Conservation (phyloP, 2,329 filamentous ascomycete genomes). For the Pyrenochaeta sp. region DNA sequence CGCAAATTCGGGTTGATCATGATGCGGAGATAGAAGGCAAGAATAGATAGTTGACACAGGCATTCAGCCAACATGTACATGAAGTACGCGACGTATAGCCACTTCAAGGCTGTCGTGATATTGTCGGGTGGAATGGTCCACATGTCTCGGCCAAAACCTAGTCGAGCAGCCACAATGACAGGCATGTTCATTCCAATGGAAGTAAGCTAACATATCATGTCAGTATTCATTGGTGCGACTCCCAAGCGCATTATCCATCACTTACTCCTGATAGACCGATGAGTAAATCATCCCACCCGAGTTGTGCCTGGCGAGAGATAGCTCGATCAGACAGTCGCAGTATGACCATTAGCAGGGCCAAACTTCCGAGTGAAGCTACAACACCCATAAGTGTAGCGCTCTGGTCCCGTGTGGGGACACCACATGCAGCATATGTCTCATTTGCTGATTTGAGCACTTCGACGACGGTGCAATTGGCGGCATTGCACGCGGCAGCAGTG, state of each 20-base stretch:
- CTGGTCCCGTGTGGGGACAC: conserved; percentile 30
- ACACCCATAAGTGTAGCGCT: conserved; percentile 26
- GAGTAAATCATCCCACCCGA: conserved; percentile 42
- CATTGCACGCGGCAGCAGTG: conserved; percentile 30
- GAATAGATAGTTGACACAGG: conserved; percentile 40
- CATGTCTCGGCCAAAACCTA: conserved; percentile 41
- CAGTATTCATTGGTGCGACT: conserved; percentile 9
- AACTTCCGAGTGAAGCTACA: conserved; percentile 25
- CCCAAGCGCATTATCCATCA: background rate
- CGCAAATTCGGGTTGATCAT: conserved; percentile 28
- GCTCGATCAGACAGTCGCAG: conserved; percentile 34
- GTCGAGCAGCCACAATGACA: conserved; percentile 31
- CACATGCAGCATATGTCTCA: conserved; percentile 36
- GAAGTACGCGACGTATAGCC: conserved; percentile 39
- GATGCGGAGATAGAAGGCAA: conserved; percentile 43
- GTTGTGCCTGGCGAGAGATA: conserved; percentile 26
- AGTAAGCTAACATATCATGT: conserved; percentile 15
- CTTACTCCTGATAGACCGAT: conserved; percentile 38
- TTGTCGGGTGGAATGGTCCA: conserved; percentile 37
- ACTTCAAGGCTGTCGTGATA: conserved; percentile 37
- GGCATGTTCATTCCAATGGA: conserved; percentile 37
- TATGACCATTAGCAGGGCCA: conserved; percentile 37
- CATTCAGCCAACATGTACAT: conserved; percentile 37
- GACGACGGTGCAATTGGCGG: conserved; percentile 38
- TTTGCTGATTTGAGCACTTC: conserved; percentile 32